Evolutionary conservation across 139 green algal species (phyloP), one percentile per base, ranked within the genome.

Genomic region (Chlorella sp.): DNA sequence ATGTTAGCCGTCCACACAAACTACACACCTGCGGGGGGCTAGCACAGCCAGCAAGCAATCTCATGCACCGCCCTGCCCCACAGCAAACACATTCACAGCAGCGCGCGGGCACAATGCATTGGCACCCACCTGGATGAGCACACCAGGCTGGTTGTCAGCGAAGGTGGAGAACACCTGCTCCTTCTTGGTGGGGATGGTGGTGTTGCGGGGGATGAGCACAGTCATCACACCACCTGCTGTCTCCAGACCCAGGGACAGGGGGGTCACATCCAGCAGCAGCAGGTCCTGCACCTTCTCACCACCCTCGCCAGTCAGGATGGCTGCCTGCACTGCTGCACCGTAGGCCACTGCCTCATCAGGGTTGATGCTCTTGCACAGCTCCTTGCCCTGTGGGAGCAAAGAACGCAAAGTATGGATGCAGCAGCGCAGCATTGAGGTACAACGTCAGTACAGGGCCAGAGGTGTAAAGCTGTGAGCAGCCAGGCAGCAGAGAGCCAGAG

Each of bases 101-200:
- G n/a, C n/a, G n/a, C n/a, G n/a, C n/a, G n/a, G n/a, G n/a, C n/a
- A n/a, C n/a, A n/a, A n/a, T n/a, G n/a, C n/a, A n/a, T n/a, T 24
- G 42, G 42, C 70, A 66, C 67, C 0, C 59, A 92, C 89, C 88
- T 96, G 84, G 74, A 97, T 97, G 33, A 85, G 89, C 67, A 96
- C 92, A 23, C 88, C 95, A 49, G 83, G 88, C 84, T 99, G 95
- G 69, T 98, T 83, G 83, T 99, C 95, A 84, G 97, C 88, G 88
- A 97, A 98, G 20, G 96, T 99, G 76, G 95, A 96, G 91, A 99
- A 99, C 31, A 88, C 91, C 90, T 98, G 94, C 31, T 77, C 90
- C 88, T 99, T 99, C 89, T 98, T 98, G 75, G 95, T 98, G 70
- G 96, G 96, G 50, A 96, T 91, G 29, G 88, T 86, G 49, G 87